A percentile compares a stretch with the other conserved stretches of the same genome.
These are phyloP conservation scores for Monosporascus sp. DNA, from an alignment of 2,329 filamentous ascomycete genomes.

Conservation along the genomic window DNA sequence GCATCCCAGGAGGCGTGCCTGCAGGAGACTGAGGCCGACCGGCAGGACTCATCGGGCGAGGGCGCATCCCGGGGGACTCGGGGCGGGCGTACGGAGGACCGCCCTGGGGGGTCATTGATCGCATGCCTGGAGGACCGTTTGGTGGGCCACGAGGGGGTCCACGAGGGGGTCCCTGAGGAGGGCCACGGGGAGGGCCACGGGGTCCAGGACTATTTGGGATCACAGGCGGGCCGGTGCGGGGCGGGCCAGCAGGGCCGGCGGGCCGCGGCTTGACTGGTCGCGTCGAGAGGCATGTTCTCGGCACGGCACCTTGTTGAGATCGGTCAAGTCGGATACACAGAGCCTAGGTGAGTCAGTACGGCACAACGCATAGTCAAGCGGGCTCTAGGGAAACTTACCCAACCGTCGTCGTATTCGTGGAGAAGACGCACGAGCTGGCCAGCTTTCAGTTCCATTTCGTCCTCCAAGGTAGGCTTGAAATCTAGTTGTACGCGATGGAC, in stretches of 20 bases:
- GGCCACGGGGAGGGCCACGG: conserved; percentile 21
- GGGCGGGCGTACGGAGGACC: conserved; percentile 30
- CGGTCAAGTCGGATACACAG: conserved; percentile 89
- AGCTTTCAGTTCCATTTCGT: conserved; percentile 77
- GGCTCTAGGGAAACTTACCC: conserved; percentile 58
- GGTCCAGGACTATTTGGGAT: conserved; percentile 33
- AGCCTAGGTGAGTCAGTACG: conserved; percentile 50
- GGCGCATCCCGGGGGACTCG: conserved; percentile 28
- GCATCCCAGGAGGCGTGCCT: conserved; percentile 19
- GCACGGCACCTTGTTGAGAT: conserved; percentile 87
- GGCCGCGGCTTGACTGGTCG: conserved; percentile 83
- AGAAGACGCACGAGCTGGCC: conserved; percentile 84
- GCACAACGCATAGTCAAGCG: conserved; percentile 8
- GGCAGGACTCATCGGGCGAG: conserved; percentile 21
- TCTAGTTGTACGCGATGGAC: conserved; percentile 93
- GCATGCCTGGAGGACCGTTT: conserved; percentile 28
- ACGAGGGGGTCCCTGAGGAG: conserved; percentile 18
- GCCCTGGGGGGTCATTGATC: conserved; percentile 36
- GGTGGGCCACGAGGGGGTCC: conserved; percentile 26
- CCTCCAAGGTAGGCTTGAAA: conserved; percentile 87
- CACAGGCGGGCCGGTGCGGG: conserved; percentile 48
- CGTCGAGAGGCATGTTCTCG: conserved; percentile 87
- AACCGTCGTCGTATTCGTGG: conserved; percentile 97
- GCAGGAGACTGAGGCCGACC: conserved; percentile 26
- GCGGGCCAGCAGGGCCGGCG: conserved; percentile 38